phyloP scores from a whole-genome alignment of 176 grass and related monocot species.

The Eremochloa ophiuroides region DNA sequence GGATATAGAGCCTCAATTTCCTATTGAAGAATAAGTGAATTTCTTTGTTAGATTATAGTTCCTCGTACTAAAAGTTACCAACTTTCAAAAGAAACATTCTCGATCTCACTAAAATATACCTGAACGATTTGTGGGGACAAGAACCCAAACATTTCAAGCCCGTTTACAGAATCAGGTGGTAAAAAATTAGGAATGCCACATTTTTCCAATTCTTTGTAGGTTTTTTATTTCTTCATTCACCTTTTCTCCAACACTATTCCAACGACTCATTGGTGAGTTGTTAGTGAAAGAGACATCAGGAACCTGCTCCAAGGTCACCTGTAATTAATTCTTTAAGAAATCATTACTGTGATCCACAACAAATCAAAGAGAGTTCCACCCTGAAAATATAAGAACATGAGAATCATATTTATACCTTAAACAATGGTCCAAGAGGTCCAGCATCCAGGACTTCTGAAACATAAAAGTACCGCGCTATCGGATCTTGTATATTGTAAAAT shows the following conservation, averaged over 20 bases:
- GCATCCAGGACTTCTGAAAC: conserved; percentile 82
- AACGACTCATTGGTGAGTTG: conserved; percentile 51
- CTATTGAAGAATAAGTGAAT: conserved; percentile 30
- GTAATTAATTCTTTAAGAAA: conserved; percentile 17
- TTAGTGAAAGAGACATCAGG: conserved; percentile 51
- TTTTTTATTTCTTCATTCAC: conserved; percentile 63
- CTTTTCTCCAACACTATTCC: conserved; percentile 53
- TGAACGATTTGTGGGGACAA: conserved; percentile 52
- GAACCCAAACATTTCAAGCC: conserved; percentile 91
- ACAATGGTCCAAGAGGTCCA: conserved; percentile 64
- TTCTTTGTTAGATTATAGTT: conserved; percentile 14
- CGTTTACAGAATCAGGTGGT: conserved; percentile 37
- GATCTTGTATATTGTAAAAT: conserved; percentile 63
- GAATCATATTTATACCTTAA: conserved; percentile 78
- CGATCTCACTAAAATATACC: conserved; percentile 32
- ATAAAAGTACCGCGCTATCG: conserved; percentile 54
- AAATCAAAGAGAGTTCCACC: not conserved
- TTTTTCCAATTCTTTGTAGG: conserved; percentile 29
- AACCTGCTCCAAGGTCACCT: conserved; percentile 52
- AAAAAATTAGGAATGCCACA: conserved; percentile 31
- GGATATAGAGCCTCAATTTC: conserved; percentile 70
- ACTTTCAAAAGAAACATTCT: not conserved
- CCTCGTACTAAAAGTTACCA: not conserved
- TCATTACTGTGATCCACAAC: conserved; percentile 7
- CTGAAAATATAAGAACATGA: not conserved